Conservation (phyloP, 2,329 filamentous ascomycete genomes). For the Pseudopithomyces maydicus region DNA sequence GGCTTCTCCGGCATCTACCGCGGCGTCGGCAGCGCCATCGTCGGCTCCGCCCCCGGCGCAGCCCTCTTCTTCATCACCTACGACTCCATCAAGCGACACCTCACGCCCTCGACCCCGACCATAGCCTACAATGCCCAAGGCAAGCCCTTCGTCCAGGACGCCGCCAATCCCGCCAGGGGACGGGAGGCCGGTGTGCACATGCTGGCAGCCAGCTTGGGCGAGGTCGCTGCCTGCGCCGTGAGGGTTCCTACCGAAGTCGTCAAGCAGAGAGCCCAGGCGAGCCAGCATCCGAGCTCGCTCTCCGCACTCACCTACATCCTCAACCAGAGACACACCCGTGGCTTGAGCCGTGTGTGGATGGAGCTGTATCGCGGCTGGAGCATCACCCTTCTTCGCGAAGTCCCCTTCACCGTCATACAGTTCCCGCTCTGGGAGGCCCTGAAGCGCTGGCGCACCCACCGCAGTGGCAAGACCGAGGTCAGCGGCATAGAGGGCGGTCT, state of each 20-base stretch:
- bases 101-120: constrained; percentile 17
- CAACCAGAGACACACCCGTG: constrained; percentile 41
- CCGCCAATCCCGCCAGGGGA: constrained; percentile 8
- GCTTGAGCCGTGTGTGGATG: constrained; percentile 66
- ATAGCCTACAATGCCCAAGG: constrained; percentile 32
- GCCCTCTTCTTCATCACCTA: constrained; percentile 98
- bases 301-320: constrained; percentile 73
- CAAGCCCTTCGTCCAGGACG: constrained; percentile 29
- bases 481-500: constrained; percentile 79
- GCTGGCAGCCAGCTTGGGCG: constrained; percentile 81
- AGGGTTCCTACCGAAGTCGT: constrained; percentile 95
- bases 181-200: constrained; percentile 67
- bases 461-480: constrained; percentile 55
- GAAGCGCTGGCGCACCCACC: constrained; percentile 70
- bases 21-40: constrained; percentile 84
- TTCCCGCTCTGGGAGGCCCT: constrained; percentile 96
- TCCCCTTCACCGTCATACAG: constrained; percentile 96
- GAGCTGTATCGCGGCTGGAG: constrained; percentile 92
- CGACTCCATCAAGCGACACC: constrained; percentile 66
- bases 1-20: constrained; percentile 93
- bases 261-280: constrained; percentile 94
- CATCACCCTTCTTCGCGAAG: constrained; percentile 92
- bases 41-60: constrained; percentile 90
- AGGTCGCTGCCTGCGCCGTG: constrained; percentile 89
- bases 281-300: constrained; percentile 73